Evolutionary conservation across 345 rosid species (phyloP).

Genomic region (Sisymbrium irio): DNA sequence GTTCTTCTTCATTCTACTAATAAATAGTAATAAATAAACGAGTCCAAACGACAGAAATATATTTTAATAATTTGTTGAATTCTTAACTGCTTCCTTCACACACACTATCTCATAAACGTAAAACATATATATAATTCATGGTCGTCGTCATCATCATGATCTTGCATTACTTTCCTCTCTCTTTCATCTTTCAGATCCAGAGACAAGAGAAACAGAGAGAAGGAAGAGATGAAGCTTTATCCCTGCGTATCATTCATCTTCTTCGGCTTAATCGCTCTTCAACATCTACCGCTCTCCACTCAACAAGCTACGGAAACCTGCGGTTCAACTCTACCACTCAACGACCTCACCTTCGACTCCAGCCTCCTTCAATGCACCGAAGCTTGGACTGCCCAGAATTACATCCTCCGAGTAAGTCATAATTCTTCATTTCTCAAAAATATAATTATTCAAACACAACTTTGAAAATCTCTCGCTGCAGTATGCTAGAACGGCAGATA

Average conservation of each 20-base stretch:
- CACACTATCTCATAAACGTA: constrained; percentile 13
- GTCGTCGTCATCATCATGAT: constrained; percentile 17
- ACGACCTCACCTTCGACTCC: constrained; percentile 39
- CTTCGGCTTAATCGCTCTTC: constrained; percentile 15
- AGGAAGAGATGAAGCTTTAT: constrained; percentile 19
- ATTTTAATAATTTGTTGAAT: neutral
- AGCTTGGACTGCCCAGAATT: constrained; percentile 46
- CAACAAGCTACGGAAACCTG: constrained; percentile 45
- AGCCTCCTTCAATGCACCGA: constrained; percentile 50
- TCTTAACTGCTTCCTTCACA: constrained; percentile 14
- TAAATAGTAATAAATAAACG: neutral
- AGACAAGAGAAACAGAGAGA: constrained; percentile 7
- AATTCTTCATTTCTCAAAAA: neutral
- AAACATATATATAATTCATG: neutral
- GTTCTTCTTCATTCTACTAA: neutral
- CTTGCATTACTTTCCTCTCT: constrained; percentile 14
- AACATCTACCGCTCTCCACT: neutral
- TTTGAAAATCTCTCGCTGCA: constrained; percentile 20
- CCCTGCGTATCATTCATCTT: constrained; percentile 9
- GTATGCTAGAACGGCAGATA: constrained; percentile 42
- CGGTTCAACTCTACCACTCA: constrained; percentile 39
- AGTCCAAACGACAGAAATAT: neutral
- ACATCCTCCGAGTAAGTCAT: constrained; percentile 64
- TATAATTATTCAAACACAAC: too few species aligned
- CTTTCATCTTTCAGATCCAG: constrained; percentile 16